Percentiles rank a stretch among this genome's conserved stretches.
Evolutionary conservation across 257 asterid genomes (phyloP).

Genomic region (Penstemon newberryi): DNA sequence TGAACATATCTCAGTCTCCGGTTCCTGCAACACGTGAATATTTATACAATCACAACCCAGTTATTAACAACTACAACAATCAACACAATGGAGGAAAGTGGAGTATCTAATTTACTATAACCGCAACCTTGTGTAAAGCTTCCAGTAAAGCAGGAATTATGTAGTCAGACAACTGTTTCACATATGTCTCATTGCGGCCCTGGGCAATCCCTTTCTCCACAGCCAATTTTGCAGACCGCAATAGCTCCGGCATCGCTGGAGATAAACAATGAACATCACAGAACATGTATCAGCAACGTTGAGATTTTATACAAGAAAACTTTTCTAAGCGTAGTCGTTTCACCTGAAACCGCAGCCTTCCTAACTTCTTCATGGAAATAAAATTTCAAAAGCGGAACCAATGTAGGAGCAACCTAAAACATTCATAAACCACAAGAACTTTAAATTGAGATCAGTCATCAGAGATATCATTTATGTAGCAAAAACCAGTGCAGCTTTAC

Average conservation of each 20-base stretch:
- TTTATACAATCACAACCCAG: constrained; percentile 28
- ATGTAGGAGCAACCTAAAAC: constrained; percentile 84
- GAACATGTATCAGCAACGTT: constrained; percentile 6
- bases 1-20: constrained; percentile 91
- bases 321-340: constrained; percentile 19
- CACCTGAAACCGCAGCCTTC: constrained; percentile 98
- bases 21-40: constrained; percentile 62
- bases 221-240: constrained; percentile 91
- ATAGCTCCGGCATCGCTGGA: constrained; percentile 94
- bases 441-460: constrained; percentile 19
- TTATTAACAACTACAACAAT: constrained; percentile 13
- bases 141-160: constrained; percentile 79
- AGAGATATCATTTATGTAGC: constrained; percentile 1
- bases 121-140: constrained; percentile 77
- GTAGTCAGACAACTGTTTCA: constrained; percentile 76
- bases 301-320: neutral
- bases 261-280: constrained; percentile 27
- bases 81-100: neutral
- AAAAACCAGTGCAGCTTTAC: constrained; percentile 33
- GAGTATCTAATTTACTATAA: neutral
- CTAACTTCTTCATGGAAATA: constrained; percentile 99
- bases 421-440: constrained; percentile 21
- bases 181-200: constrained; percentile 78
- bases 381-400: constrained; percentile 88
- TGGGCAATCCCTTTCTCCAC: constrained; percentile 92